Evolutionary conservation across 139 green algal genomes (phyloP).

Genomic region (Medakamo hakoo): DNA sequence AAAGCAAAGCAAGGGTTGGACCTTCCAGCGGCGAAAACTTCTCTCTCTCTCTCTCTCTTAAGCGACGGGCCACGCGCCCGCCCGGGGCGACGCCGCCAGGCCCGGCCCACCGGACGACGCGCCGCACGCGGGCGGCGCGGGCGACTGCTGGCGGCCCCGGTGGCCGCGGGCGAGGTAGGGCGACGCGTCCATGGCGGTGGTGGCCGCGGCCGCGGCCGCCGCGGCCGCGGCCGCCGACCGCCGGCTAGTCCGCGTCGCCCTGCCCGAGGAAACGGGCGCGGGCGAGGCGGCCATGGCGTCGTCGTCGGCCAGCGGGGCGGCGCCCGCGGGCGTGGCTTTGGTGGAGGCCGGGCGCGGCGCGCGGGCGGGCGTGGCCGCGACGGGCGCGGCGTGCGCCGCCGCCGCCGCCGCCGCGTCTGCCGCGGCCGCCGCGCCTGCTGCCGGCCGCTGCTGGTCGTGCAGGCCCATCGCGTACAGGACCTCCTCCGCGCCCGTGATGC

Average conservation of each 20-base stretch:
- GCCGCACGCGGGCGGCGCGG: no score
- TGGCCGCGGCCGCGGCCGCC: no score
- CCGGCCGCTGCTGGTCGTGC: neutral
- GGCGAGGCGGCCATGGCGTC: neutral
- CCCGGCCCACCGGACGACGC: neutral
- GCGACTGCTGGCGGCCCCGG: no score
- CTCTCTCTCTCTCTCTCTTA: no score
- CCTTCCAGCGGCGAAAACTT: no score
- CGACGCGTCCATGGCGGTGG: neutral
- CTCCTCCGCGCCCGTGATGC: constrained; percentile 64
- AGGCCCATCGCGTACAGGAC: constrained; percentile 49
- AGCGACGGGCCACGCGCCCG: neutral
- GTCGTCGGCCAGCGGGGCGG: neutral
- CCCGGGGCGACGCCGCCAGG: neutral
- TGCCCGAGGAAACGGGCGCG: no score
- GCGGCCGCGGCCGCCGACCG: no score
- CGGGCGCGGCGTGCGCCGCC: neutral
- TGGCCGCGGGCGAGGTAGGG: no score
- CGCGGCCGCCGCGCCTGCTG: neutral
- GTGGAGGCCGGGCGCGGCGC: no score
- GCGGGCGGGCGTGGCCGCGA: neutral
- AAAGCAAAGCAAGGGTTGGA: no score
- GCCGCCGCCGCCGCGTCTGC: neutral
- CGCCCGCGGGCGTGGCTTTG: no score
- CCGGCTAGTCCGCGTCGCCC: no score